Base-by-base conservation (phyloP, 306 rosid genomes). In the Prunus armeniaca region DNA sequence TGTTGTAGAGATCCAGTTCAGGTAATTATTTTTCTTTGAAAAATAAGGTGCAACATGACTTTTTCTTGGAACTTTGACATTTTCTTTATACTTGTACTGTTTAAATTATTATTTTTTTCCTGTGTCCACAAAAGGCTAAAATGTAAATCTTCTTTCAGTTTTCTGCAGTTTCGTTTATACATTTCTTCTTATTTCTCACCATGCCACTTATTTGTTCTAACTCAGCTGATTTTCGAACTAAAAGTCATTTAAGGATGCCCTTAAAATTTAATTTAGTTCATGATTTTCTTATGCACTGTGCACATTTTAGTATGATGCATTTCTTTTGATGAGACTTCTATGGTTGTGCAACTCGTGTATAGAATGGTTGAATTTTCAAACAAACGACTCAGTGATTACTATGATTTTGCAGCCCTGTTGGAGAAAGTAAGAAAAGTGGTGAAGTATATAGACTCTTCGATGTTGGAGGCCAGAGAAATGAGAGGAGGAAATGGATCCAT, bases 401-500 rank as follows among this genome's bases (percentile, higher is more conserved):
- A 76, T 86, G 61, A 54, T 82, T 38, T 87, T 79, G 82, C 90
- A 96, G 99, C 75, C 99, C 99, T 70, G 98, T 96, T 74, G 99
- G 99, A 45, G 99, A 96, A 88, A 92, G 87, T 77, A 96, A 96
- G 85, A 96, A 86, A 84, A 96, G 99, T 6, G 98, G 99, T 11
- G 98, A 96, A 88, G 99, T 92, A 50, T 92, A 96, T 82, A 86
- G 99, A 72, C 98, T 96, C 41, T 92, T 92, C 66, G 99, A 92
- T 83, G 99, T 96, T 76, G 99, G 99, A 46, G 99, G 99, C 62
- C 99, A 92, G 87, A 89, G 98, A 89, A 96, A 96, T 62, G 99
- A 96, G 90, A 91, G 99, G 89, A 87, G 99, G 76, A 96, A 96
- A 85, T 96, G 99, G 99, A 96, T 96, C 86, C 99, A 96, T 96